A percentile compares a stretch with the other conserved stretches of the same genome.
Evolutionary conservation across 192 early-diverging fungal genomes (phyloP).

Genomic region (Backusella liffmaniae): DNA sequence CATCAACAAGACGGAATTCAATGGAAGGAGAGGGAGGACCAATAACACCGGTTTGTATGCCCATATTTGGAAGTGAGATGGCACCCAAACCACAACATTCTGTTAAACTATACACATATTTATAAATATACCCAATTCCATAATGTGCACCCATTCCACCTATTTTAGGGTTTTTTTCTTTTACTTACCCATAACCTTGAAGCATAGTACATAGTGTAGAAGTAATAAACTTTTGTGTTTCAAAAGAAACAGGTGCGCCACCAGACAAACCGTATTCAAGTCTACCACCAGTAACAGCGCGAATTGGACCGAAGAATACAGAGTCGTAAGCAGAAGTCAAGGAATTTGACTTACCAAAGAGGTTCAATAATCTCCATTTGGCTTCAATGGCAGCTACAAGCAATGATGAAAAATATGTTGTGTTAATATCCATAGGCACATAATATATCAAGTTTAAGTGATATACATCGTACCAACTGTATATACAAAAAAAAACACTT

Average conservation of each 20-base stretch:
- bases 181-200: slow-evolving; percentile 63
- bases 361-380: slow-evolving; percentile 47
- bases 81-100: slow-evolving; percentile 59
- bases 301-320: slow-evolving; percentile 59
- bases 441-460: neutral
- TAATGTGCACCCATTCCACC: neutral
- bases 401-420: neutral
- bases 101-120: slow-evolving; percentile 47
- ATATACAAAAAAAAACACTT: slow-evolving; percentile 18
- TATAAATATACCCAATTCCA: neutral
- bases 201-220: slow-evolving; percentile 61
- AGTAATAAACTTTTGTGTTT: slow-evolving; percentile 72
- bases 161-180: neutral
- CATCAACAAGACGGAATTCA: slow-evolving; percentile 63
- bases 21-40: slow-evolving; percentile 63
- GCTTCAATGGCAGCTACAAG: slow-evolving; percentile 47
- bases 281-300: slow-evolving; percentile 64
- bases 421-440: neutral
- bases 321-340: slow-evolving; percentile 57
- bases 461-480: neutral
- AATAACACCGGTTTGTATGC: slow-evolving; percentile 45
- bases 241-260: slow-evolving; percentile 74
- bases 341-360: slow-evolving; percentile 44
- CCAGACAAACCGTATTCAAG: slow-evolving; percentile 62
- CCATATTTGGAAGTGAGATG: slow-evolving; percentile 43